Evolutionary conservation across 2,329 filamentous ascomycete genomes (phyloP).

Genomic region (Curvularia sp.): DNA sequence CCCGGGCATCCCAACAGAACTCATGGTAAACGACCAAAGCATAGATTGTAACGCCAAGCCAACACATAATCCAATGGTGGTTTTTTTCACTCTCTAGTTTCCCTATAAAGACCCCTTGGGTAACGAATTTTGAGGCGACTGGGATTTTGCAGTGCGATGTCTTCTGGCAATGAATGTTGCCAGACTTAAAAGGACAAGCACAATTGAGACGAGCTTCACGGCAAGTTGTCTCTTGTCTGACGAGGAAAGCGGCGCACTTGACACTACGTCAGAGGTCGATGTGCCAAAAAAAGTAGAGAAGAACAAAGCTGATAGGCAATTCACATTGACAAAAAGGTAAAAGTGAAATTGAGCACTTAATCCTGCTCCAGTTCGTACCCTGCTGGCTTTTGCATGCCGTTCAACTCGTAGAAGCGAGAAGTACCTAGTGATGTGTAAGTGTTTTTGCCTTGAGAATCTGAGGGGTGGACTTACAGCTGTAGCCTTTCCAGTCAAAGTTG

Average conservation of each 20-base stretch:
- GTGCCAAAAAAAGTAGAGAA: slow-evolving; percentile 10
- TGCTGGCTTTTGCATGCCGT: slow-evolving; percentile 79
- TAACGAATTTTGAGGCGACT: slow-evolving; percentile 11
- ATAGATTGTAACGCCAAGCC: slow-evolving; percentile 12
- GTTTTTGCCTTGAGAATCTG: neutral
- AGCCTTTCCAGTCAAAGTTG: slow-evolving; percentile 99
- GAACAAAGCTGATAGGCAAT: slow-evolving; percentile 7
- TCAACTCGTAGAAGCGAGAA: slow-evolving; percentile 82
- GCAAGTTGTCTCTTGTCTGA: slow-evolving; percentile 33
- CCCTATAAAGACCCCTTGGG: slow-evolving; percentile 16
- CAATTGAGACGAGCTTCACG: slow-evolving; percentile 28
- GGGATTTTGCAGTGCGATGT: neutral
- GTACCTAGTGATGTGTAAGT: slow-evolving; percentile 70
- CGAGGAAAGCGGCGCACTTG: slow-evolving; percentile 39
- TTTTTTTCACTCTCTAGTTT: neutral
- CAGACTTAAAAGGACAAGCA: slow-evolving; percentile 28
- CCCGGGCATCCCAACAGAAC: neutral
- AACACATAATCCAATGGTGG: neutral
- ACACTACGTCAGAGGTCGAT: slow-evolving; percentile 35
- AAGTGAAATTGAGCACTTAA: slow-evolving; percentile 33
- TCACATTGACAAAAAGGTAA: slow-evolving; percentile 7
- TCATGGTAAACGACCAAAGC: neutral
- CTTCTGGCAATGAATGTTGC: slow-evolving; percentile 24
- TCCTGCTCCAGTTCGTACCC: slow-evolving; percentile 77
- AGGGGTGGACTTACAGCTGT: slow-evolving; percentile 76